Evolutionary conservation across 805 yeast genomes (phyloP).

Genomic region (Saccharomycopsis microspora): DNA sequence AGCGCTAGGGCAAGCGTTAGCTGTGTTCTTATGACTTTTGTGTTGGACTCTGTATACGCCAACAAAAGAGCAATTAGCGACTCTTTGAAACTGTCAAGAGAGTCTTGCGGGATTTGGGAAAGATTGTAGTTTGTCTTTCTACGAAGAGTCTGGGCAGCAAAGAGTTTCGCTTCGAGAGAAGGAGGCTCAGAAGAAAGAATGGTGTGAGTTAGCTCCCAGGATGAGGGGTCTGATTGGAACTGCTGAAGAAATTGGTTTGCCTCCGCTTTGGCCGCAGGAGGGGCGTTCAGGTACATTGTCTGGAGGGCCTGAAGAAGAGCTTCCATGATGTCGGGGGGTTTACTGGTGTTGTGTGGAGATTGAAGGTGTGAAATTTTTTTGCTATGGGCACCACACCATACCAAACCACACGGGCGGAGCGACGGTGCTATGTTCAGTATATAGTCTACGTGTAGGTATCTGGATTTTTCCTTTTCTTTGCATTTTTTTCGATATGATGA

Average conservation of each 20-base stretch:
- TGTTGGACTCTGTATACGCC: conserved; percentile 31
- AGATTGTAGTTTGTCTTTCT: conserved; percentile 78
- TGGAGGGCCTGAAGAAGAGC: conserved; percentile 28
- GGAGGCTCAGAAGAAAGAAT: too few species aligned
- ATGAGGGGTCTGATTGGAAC: too few species aligned
- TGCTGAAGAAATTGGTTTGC: conserved; percentile 52
- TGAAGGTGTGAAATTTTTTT: too few species aligned
- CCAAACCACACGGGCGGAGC: too few species aligned
- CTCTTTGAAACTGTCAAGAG: conserved; percentile 52
- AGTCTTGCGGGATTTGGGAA: conserved; percentile 54
- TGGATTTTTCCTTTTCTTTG: too few species aligned
- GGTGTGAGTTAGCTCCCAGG: too few species aligned
- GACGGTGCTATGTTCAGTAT: too few species aligned
- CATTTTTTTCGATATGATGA: too few species aligned
- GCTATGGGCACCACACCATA: too few species aligned
- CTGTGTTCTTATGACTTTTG: conserved; percentile 66
- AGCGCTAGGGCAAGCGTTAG: conserved; percentile 73
- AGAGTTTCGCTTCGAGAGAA: conserved; percentile 38
- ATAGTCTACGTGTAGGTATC: too few species aligned
- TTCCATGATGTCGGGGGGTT: too few species aligned
- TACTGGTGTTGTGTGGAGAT: too few species aligned
- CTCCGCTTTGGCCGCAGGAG: conserved; percentile 28
- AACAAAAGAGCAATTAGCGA: conserved; percentile 50
- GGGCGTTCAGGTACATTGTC: conserved; percentile 36
- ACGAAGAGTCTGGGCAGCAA: conserved; percentile 85